phyloP scores from a whole-genome alignment of 1,284 basidiomycete genomes.

The Ganoderma boninense region DNA sequence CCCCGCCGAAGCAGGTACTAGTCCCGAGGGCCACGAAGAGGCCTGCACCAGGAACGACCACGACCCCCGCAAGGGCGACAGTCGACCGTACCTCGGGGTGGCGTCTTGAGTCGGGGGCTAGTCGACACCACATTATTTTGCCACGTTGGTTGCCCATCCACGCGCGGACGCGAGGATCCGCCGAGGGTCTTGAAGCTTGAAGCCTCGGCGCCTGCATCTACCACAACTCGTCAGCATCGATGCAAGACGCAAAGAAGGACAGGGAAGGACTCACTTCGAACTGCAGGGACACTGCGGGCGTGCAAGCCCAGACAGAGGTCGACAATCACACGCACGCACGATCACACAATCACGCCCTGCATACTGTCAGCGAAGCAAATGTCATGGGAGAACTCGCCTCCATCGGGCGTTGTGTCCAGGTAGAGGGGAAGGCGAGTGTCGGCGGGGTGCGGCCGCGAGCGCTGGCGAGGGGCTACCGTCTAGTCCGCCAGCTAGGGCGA shows the following conservation, averaged over 20 bases:
- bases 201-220: too few relatives aligned
- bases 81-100: too few relatives aligned
- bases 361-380: neutral
- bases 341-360: too few relatives aligned
- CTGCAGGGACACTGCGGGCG: neutral
- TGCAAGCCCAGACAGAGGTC: neutral
- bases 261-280: neutral
- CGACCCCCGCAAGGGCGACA: too few relatives aligned
- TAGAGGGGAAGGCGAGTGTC: neutral
- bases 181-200: neutral
- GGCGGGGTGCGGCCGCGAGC: neutral
- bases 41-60: too few relatives aligned
- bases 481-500: too few relatives aligned
- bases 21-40: too few relatives aligned
- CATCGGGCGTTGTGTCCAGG: neutral
- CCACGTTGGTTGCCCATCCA: neutral
- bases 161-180: neutral
- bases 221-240: neutral
- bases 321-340: too few relatives aligned
- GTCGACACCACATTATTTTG: slow-evolving; percentile 14
- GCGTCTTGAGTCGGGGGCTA: slow-evolving; percentile 18
- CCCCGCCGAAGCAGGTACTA: too few relatives aligned
- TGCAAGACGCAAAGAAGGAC: too few relatives aligned
- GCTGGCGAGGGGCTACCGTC: neutral
- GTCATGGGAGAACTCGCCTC: neutral